A percentile compares a stretch with the other conserved stretches of the same genome.
Conservation (phyloP, 345 rosid species). For the Dipteronia sinensis region DNA sequence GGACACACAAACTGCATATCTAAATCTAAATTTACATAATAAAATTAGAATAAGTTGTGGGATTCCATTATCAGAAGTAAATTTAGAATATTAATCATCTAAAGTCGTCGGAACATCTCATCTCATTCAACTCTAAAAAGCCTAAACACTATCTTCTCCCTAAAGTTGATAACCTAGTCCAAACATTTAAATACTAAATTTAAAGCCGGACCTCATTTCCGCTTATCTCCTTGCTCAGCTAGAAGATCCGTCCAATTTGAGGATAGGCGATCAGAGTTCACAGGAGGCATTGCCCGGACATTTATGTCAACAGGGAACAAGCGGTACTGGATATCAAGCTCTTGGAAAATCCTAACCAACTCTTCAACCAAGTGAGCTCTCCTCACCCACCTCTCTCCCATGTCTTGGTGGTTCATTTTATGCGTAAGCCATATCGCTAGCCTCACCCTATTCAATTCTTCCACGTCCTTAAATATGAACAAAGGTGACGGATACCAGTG, state of each 20-base stretch:
- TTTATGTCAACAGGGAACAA: constrained; percentile 67
- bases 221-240: constrained; percentile 10
- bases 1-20: no score
- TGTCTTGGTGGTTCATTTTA: constrained; percentile 79
- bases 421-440: constrained; percentile 73
- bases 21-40: no score
- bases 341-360: constrained; percentile 63
- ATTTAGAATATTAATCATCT: neutral
- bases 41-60: neutral
- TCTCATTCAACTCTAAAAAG: no score
- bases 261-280: constrained; percentile 38
- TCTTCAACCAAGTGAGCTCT: constrained; percentile 72
- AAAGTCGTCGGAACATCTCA: neutral
- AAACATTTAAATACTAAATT: no score
- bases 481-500: constrained; percentile 70
- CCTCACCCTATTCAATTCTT: constrained; percentile 55
- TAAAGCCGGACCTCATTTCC: neutral
- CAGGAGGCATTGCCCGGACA: constrained; percentile 48
- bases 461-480: constrained; percentile 61
- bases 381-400: constrained; percentile 66
- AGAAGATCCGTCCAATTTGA: constrained; percentile 28
- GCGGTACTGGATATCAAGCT: constrained; percentile 71
- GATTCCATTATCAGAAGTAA: neutral
- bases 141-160: neutral
- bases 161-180: neutral